These are phyloP conservation scores for Zygotorulaspora chibaensis DNA, from an alignment of 805 yeast genomes.

Conservation along the genomic window DNA sequence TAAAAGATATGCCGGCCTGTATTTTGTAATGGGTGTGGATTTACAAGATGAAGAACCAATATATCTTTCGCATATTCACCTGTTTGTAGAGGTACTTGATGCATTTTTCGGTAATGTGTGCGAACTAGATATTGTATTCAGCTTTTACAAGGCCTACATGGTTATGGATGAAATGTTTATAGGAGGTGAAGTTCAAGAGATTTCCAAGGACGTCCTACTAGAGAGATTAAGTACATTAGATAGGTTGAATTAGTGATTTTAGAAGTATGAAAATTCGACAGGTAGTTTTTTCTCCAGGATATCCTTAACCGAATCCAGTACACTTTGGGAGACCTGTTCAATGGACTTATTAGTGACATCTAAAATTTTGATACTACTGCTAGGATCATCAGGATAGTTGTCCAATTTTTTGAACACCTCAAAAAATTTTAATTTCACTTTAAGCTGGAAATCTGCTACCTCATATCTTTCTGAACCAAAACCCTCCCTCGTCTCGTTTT, in stretches of 20 bases:
- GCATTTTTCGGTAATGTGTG: slow-evolving; percentile 85
- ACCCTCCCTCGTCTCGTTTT: slow-evolving; percentile 54
- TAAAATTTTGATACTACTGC: slow-evolving; percentile 41
- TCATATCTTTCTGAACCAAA: slow-evolving; percentile 97
- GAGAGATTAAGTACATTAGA: slow-evolving; percentile 64
- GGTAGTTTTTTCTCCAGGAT: slow-evolving; percentile 5
- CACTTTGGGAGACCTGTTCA: slow-evolving; percentile 47
- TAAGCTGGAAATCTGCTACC: slow-evolving; percentile 61
- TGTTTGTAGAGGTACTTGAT: slow-evolving; percentile 85
- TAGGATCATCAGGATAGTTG: slow-evolving; percentile 9
- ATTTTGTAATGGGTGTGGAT: slow-evolving; percentile 80
- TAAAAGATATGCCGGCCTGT: slow-evolving; percentile 87
- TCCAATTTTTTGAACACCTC: slow-evolving; percentile 40
- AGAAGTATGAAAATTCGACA: slow-evolving; percentile 16
- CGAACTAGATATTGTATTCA: slow-evolving; percentile 88
- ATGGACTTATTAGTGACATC: slow-evolving; percentile 58
- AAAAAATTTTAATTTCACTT: slow-evolving; percentile 60
- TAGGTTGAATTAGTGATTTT: slow-evolving; percentile 43
- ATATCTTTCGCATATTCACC: slow-evolving; percentile 77
- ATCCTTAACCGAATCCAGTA: slow-evolving; percentile 39
- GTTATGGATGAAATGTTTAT: slow-evolving; percentile 82
- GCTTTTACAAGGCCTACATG: slow-evolving; percentile 77
- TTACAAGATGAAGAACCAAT: slow-evolving; percentile 75
- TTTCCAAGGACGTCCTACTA: slow-evolving; percentile 64
- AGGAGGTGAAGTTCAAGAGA: slow-evolving; percentile 89